phyloP scores from a whole-genome alignment of 192 early-diverging fungal species.

The Phlyctochytrium arcticum region DNA sequence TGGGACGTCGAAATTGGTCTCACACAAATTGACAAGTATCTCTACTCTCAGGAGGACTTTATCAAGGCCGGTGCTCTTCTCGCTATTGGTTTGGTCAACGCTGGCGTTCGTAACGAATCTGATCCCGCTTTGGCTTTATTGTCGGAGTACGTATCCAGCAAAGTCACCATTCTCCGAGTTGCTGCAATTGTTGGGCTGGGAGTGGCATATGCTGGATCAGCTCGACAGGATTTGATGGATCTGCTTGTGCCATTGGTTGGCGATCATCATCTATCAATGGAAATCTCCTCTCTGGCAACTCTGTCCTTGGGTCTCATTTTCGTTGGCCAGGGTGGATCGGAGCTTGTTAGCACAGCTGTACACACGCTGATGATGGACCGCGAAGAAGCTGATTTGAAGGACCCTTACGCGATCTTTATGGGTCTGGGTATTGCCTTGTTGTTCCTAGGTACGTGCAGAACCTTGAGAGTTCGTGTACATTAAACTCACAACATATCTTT shows the following conservation, averaged over 20 bases:
- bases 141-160: slow-evolving; percentile 71
- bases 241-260: slow-evolving; percentile 76
- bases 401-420: slow-evolving; percentile 88
- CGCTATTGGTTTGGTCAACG: slow-evolving; percentile 88
- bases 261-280: slow-evolving; percentile 78
- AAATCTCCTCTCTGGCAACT: slow-evolving; percentile 84
- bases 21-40: slow-evolving; percentile 90
- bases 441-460: slow-evolving; percentile 61
- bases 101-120: slow-evolving; percentile 84
- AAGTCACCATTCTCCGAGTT: slow-evolving; percentile 54
- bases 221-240: slow-evolving; percentile 78
- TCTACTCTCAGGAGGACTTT: slow-evolving; percentile 81
- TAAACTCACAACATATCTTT: slow-evolving; percentile 18
- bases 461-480: slow-evolving; percentile 12
- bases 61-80: slow-evolving; percentile 92
- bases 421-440: slow-evolving; percentile 87
- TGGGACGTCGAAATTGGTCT: slow-evolving; percentile 94
- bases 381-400: slow-evolving; percentile 77
- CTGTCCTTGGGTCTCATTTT: slow-evolving; percentile 89
- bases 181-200: slow-evolving; percentile 88
- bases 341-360: slow-evolving; percentile 85
- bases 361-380: slow-evolving; percentile 91
- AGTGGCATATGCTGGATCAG: slow-evolving; percentile 90
- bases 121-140: slow-evolving; percentile 90
- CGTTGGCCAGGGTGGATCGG: slow-evolving; percentile 84